A percentile compares a stretch with the other conserved stretches of the same genome.
Conservation (phyloP, 345 rosid species). For the Arabidopsis suecica region DNA sequence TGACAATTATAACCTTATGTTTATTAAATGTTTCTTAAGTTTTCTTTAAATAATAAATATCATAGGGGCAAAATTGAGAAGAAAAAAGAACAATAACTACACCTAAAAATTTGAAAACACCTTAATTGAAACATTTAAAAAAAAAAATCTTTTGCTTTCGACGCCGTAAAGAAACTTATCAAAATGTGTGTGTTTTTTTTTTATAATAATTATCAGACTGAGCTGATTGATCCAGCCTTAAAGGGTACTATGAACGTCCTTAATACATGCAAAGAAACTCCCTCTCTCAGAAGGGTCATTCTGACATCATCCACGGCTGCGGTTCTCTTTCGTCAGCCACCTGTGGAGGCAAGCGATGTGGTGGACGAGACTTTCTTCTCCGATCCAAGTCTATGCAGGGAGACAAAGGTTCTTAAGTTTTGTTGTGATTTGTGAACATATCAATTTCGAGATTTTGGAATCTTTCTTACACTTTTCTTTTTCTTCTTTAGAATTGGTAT, state of each 20-base stretch:
- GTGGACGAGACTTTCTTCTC: conserved; percentile 64
- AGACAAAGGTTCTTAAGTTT: conserved; percentile 37
- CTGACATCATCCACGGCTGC: conserved; percentile 58
- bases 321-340: conserved; percentile 43
- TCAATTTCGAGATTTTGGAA: background rate
- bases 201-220: conserved; percentile 10
- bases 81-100: too few relatives aligned
- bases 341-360: conserved; percentile 37
- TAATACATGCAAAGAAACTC: conserved; percentile 46
- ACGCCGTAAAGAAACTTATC: background rate
- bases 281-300: conserved; percentile 58
- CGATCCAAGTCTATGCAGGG: conserved; percentile 44
- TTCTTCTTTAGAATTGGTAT: conserved; percentile 47
- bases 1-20: too few relatives aligned
- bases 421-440: background rate
- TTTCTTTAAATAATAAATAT: too few relatives aligned
- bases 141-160: too few relatives aligned
- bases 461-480: background rate
- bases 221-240: conserved; percentile 55
- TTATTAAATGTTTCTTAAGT: too few relatives aligned
- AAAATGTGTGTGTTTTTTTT: background rate
- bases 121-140: too few relatives aligned
- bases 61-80: too few relatives aligned
- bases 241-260: conserved; percentile 63
- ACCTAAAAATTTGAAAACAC: too few relatives aligned